These are phyloP conservation scores for Stephania japonica DNA, from an alignment of 164 flowering plant genomes.

Conservation along the genomic window DNA sequence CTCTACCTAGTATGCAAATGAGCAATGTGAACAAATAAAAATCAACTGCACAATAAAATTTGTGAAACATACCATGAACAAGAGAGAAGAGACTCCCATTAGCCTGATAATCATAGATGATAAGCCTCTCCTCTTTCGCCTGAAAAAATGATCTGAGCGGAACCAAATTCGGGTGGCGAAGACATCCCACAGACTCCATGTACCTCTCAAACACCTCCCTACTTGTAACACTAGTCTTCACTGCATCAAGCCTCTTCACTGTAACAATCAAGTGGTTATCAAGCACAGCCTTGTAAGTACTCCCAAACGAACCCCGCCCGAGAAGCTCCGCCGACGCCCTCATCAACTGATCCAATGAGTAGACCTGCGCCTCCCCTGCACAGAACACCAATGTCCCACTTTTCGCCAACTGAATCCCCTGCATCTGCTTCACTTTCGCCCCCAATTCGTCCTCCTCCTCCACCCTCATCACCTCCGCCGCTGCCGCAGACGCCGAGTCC, in stretches of 20 bases:
- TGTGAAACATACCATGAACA: slow-evolving; percentile 57
- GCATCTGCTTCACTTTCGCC: slow-evolving; percentile 47
- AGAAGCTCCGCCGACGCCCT: slow-evolving; percentile 88
- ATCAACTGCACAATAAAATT: neutral
- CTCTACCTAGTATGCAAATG: neutral
- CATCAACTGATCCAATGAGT: slow-evolving; percentile 84
- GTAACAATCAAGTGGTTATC: slow-evolving; percentile 72
- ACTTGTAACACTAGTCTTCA: slow-evolving; percentile 32
- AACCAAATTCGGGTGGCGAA: slow-evolving; percentile 84
- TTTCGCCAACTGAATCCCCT: slow-evolving; percentile 28
- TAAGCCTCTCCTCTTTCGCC: slow-evolving; percentile 77
- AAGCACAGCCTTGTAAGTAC: slow-evolving; percentile 87
- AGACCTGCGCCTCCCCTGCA: slow-evolving; percentile 79
- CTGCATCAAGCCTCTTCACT: slow-evolving; percentile 75
- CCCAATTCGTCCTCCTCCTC: slow-evolving; percentile 56
- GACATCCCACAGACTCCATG: slow-evolving; percentile 72
- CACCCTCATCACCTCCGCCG: slow-evolving; percentile 32
- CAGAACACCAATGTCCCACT: slow-evolving; percentile 78
- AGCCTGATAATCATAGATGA: slow-evolving; percentile 80
- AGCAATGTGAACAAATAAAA: neutral
- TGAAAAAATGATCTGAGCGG: slow-evolving; percentile 84
- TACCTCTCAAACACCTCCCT: slow-evolving; percentile 62
- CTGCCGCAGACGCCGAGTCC: slow-evolving; percentile 24
- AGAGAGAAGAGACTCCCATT: slow-evolving; percentile 90
- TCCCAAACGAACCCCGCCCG: slow-evolving; percentile 78